Conservation (phyloP, 1,284 basidiomycete species). For the Violaceomyces palustris region DNA sequence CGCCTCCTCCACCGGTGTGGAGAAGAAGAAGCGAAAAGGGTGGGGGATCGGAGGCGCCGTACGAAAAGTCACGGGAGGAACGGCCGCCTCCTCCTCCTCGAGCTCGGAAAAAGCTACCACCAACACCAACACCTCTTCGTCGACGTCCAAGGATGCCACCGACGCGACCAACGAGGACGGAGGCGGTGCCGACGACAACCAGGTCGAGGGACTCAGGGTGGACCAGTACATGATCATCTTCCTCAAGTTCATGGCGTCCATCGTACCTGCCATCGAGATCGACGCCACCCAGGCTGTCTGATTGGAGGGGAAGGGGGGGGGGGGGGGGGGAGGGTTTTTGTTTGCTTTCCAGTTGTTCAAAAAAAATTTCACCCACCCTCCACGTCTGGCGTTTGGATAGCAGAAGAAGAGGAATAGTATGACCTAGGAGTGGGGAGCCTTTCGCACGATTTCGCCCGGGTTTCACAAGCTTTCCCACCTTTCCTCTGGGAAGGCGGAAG, state of each 20-base stretch:
- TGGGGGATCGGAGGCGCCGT: slow-evolving; percentile 67
- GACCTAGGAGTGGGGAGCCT: too few relatives aligned
- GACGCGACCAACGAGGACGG: slow-evolving; percentile 10
- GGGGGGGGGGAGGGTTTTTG: too few relatives aligned
- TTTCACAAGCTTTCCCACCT: too few relatives aligned
- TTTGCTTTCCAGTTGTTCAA: too few relatives aligned
- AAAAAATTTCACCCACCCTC: too few relatives aligned
- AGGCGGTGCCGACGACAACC: too few relatives aligned
- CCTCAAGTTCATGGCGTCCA: slow-evolving; percentile 51
- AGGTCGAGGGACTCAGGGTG: slow-evolving; percentile 41
- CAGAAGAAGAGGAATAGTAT: too few relatives aligned
- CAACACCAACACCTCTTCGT: not conserved
- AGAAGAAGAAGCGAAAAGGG: slow-evolving; percentile 67
- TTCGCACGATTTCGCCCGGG: too few relatives aligned
- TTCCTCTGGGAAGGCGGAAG: too few relatives aligned
- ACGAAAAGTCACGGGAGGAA: slow-evolving; percentile 64
- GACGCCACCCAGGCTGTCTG: slow-evolving; percentile 44
- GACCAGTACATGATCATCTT: slow-evolving; percentile 52
- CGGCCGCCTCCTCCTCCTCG: slow-evolving; percentile 12
- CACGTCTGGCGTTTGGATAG: too few relatives aligned
- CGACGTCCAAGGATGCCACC: not conserved
- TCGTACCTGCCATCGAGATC: slow-evolving; percentile 50
- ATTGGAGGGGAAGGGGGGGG: too few relatives aligned
- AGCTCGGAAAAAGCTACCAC: not conserved
- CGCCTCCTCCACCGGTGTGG: too few relatives aligned